Base-by-base conservation (phyloP, 306 rosid species). In the Potentilla sterilis region DNA sequence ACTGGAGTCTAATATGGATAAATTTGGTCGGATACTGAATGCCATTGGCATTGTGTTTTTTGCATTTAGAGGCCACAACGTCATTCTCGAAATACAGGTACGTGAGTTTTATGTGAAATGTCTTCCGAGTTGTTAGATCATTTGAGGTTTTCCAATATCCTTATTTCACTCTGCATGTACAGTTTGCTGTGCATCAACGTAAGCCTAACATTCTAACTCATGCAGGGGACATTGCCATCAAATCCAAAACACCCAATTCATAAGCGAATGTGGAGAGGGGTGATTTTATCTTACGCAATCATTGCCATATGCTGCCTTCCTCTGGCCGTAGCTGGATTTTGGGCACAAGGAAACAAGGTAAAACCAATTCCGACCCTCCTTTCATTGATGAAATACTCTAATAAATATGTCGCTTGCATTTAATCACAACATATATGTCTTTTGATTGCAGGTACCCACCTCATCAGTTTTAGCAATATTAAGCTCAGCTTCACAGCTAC, bases 31-130 rank as follows among this genome's bases (percentile, higher is more conserved):
- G n/a, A 37, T 71, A 54, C 2, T 89, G 15, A 86, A 85, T 75
- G 91, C 91, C 7, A 13, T 92, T 21, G 97, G 93, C 24, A 82
- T 79, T 72, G 74, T 88, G 58, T 3, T 84, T 13, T 80, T 89
- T 3, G 47, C 88, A 4, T 88, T 86, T 69, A 82, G 90, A 83
- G 96, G 93, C 14, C 97, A 92, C 44, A 89, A 92, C 47, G 54
- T 92, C 48, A 49, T 89, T 68, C 96, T 88, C n/a, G 97, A 92
- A 82, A 92, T 89, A 34, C 97, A 91, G 88, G 91, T 73, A 15
- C 66, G 77, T 43, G 7, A 28, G 28, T 28, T 2, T 21, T 12
- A 21, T n/a, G 6, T 63, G n/a, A 34, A 63, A 16, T 18, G 9
- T 0, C 16, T 51, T 19, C 19, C 10, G 9, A 19, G 28, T 28